phyloP scores from a whole-genome alignment of 352 stramenopile genomes.

The Pythium periplocum region DNA sequence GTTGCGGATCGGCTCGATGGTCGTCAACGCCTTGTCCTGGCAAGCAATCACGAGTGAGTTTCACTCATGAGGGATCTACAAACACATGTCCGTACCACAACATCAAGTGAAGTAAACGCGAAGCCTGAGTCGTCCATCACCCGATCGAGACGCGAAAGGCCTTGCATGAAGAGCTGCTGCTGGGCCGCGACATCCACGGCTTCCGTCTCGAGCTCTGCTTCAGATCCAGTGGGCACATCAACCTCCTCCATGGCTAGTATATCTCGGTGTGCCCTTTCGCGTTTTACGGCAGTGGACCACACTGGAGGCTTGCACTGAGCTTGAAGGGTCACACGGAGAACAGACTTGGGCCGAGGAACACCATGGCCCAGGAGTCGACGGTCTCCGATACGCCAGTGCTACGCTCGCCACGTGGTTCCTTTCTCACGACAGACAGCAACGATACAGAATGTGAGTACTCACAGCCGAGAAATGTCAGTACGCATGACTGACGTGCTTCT shows the following conservation, averaged over 20 bases:
- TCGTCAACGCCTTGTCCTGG: constrained; percentile 49
- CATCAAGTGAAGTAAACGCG: constrained; percentile 69
- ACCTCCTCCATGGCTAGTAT: neutral
- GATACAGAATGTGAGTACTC: no score
- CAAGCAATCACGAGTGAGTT: no score
- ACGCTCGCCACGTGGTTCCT: constrained; percentile 16
- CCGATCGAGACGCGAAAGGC: constrained; percentile 67
- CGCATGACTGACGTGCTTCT: neutral
- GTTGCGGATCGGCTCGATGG: constrained; percentile 45
- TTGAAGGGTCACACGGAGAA: constrained; percentile 11
- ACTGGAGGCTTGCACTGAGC: constrained; percentile 1
- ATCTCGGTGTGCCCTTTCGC: no score
- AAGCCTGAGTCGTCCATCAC: constrained; percentile 71
- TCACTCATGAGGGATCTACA: no score
- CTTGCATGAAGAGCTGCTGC: constrained; percentile 45
- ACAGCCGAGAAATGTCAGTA: no score
- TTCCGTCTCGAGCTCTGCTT: constrained; percentile 12
- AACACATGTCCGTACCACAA: constrained; percentile 18
- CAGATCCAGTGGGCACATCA: constrained; percentile 1
- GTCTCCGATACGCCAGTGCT: constrained; percentile 8
- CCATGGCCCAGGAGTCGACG: no score
- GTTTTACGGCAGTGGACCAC: no score
- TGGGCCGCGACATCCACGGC: constrained; percentile 30
- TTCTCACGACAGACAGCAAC: neutral
- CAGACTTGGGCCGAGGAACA: no score